Evolutionary conservation across 1,284 basidiomycete genomes (phyloP).

Genomic region (Cystobasidium sp.): DNA sequence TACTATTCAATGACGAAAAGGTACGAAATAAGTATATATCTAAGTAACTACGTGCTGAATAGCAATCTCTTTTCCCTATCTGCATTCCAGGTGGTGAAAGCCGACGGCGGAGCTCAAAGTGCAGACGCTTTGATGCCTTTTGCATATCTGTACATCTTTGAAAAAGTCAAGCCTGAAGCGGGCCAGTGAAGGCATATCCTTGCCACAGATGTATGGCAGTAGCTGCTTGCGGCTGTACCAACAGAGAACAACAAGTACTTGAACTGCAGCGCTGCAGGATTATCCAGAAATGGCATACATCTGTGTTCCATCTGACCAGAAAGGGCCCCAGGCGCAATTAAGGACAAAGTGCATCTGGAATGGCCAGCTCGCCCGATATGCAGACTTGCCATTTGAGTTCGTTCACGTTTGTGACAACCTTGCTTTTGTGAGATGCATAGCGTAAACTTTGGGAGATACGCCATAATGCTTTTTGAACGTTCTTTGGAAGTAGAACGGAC

Average conservation of each 20-base stretch:
- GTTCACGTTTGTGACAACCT: background rate
- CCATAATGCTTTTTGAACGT: conserved; percentile 22
- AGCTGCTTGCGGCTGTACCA: no score
- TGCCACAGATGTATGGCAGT: background rate
- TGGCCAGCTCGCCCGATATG: no score
- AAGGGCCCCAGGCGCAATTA: background rate
- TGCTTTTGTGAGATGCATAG: background rate
- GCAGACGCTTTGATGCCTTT: conserved; percentile 72
- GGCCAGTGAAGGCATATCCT: background rate
- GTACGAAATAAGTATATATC: conserved; percentile 21
- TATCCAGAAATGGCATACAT: background rate
- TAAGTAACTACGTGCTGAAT: background rate
- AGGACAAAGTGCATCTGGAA: background rate
- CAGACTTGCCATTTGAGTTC: background rate
- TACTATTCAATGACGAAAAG: conserved; percentile 81
- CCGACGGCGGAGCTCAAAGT: conserved; percentile 67
- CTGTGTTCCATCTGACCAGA: background rate
- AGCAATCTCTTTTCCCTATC: background rate
- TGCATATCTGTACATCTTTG: conserved; percentile 88
- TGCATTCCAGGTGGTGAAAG: conserved; percentile 69
- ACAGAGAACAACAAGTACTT: no score
- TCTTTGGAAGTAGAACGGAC: conserved; percentile 13
- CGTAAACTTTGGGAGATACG: conserved; percentile 7
- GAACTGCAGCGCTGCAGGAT: no score
- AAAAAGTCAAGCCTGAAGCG: conserved; percentile 54